Conservation (phyloP, 2,329 filamentous ascomycete genomes). For the Exophiala sp. region DNA sequence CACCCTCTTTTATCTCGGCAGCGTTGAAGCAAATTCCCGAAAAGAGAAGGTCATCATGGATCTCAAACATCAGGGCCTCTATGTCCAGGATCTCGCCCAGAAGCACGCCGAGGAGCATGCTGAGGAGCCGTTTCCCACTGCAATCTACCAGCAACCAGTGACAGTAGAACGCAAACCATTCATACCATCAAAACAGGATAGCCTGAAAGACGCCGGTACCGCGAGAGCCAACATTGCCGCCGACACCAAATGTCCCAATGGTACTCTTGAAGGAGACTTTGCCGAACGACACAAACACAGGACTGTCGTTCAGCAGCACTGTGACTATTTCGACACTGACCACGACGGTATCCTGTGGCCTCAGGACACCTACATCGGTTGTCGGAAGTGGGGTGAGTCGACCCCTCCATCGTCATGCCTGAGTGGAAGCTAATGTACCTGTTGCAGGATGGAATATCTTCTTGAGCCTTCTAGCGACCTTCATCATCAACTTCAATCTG, state of each 20-base stretch:
- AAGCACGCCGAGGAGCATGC: neutral
- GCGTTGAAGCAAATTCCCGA: too few relatives aligned
- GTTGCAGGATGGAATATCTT: constrained; percentile 32
- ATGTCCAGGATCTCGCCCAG: too few relatives aligned
- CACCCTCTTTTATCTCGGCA: too few relatives aligned
- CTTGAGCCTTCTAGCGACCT: constrained; percentile 42
- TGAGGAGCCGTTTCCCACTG: neutral
- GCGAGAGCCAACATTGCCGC: constrained; percentile 37
- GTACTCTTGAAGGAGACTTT: constrained; percentile 36
- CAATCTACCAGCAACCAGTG: constrained; percentile 8
- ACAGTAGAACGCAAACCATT: constrained; percentile 13
- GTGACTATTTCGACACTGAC: constrained; percentile 52
- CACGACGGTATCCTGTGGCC: constrained; percentile 54
- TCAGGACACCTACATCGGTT: constrained; percentile 48
- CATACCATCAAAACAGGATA: constrained; percentile 1
- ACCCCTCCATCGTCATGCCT: neutral
- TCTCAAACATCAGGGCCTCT: too few relatives aligned
- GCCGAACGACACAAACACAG: constrained; percentile 32
- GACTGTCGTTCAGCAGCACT: constrained; percentile 52
- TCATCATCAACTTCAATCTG: constrained; percentile 50
- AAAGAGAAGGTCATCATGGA: too few relatives aligned
- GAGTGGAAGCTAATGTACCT: neutral
- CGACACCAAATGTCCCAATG: constrained; percentile 34
- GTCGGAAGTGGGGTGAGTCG: constrained; percentile 39
- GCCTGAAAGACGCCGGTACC: constrained; percentile 28